phyloP scores from a whole-genome alignment of 441 rosid genomes.

The Melastoma candidum region DNA sequence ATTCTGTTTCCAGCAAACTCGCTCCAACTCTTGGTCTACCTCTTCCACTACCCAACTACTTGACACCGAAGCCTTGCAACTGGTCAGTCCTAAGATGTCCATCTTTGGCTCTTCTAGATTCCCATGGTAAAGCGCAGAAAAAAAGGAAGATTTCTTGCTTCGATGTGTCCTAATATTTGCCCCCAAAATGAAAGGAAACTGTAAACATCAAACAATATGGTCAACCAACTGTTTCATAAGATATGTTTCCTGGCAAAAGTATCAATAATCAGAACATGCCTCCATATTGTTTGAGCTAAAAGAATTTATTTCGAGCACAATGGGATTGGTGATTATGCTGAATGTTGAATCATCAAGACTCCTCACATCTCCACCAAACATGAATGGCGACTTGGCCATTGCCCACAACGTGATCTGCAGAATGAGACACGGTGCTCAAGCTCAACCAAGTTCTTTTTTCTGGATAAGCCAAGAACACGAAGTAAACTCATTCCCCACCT shows the following conservation, averaged over 20 bases:
- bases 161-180: slow-evolving; percentile 13
- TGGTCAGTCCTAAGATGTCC: slow-evolving; percentile 42
- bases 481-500: slow-evolving; percentile 29
- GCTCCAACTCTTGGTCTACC: slow-evolving; percentile 34
- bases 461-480: neutral
- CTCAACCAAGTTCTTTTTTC: neutral
- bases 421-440: slow-evolving; percentile 6
- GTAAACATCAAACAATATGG: slow-evolving; percentile 11
- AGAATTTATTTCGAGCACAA: slow-evolving; percentile 54
- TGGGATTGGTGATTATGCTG: slow-evolving; percentile 66
- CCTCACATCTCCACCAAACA: slow-evolving; percentile 94
- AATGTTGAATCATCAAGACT: slow-evolving; percentile 54
- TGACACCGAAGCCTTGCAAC: slow-evolving; percentile 61
- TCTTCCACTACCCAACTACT: slow-evolving; percentile 50
- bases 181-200: slow-evolving; percentile 54
- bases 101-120: slow-evolving; percentile 17
- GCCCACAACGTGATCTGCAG: slow-evolving; percentile 90
- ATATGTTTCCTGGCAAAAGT: neutral
- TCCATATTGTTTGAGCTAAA: slow-evolving; percentile 69
- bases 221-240: slow-evolving; percentile 5
- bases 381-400: slow-evolving; percentile 85
- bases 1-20: slow-evolving; percentile 66
- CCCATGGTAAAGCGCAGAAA: neutral
- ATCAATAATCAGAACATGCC: slow-evolving; percentile 29
- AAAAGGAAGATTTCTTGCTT: slow-evolving; percentile 8